phyloP scores from a whole-genome alignment of 495 filamentous ascomycete species.

The Melanomma pulvis-pyrius region DNA sequence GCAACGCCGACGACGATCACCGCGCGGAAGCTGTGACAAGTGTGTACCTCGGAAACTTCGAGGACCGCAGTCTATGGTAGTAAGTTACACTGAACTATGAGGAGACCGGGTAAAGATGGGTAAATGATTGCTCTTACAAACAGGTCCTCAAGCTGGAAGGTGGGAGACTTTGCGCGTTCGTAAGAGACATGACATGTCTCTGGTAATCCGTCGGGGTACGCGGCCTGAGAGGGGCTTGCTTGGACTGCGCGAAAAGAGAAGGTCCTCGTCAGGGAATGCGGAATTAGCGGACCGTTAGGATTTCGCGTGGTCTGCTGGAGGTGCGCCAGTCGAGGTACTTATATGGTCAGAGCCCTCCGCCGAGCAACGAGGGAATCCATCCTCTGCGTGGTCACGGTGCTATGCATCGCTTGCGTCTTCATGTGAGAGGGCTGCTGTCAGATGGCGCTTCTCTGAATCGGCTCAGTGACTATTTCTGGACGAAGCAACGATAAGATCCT shows the following conservation, averaged over 20 bases:
- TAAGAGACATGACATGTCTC: not conserved
- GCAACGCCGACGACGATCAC: not conserved
- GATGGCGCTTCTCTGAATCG: constrained; percentile 17
- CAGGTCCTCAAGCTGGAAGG: constrained; percentile 20
- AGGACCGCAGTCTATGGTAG: not conserved
- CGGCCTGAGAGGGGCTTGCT: not conserved
- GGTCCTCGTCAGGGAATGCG: not conserved
- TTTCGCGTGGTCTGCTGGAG: not conserved
- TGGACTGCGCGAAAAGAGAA: constrained; percentile 1
- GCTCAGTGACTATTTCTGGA: constrained; percentile 17
- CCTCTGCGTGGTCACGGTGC: constrained; percentile 10
- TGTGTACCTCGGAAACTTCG: not conserved
- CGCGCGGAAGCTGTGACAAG: not conserved
- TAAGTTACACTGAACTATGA: not conserved
- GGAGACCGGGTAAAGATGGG: constrained; percentile 18
- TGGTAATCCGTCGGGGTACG: not conserved
- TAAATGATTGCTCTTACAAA: constrained; percentile 8
- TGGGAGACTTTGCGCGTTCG: not conserved
- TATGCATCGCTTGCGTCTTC: constrained; percentile 16
- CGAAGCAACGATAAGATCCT: constrained; percentile 18
- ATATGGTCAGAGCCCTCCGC: constrained; percentile 14
- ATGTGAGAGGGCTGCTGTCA: constrained; percentile 22
- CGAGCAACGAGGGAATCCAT: not conserved
- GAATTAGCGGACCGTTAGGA: not conserved
- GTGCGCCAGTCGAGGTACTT: constrained; percentile 17